Evolutionary conservation across 2,329 filamentous ascomycete species (phyloP).

Genomic region (Dichotomopilus funicola): DNA sequence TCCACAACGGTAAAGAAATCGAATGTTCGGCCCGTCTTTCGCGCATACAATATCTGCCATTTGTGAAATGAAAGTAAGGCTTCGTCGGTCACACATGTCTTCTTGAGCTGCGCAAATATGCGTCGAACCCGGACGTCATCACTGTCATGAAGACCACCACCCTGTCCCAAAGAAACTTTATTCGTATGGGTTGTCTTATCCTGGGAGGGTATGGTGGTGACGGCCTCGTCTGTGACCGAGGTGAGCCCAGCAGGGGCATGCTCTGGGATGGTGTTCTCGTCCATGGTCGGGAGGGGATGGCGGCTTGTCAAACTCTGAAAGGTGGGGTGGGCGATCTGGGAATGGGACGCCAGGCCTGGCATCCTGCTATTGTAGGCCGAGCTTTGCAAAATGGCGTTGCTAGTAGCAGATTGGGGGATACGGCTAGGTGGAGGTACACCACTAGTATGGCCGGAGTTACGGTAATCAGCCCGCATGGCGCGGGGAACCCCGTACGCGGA

Average conservation of each 20-base stretch:
- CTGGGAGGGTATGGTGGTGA: neutral
- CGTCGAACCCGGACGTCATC: conserved; percentile 38
- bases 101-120: conserved; percentile 42
- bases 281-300: neutral
- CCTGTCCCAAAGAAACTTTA: neutral
- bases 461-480: conserved; percentile 3
- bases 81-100: conserved; percentile 41
- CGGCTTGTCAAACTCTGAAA: neutral
- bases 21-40: conserved; percentile 32
- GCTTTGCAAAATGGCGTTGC: conserved; percentile 18
- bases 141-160: neutral
- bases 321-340: neutral
- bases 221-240: neutral
- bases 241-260: neutral
- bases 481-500: conserved; percentile 17
- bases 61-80: conserved; percentile 41
- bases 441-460: neutral
- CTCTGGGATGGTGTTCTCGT: neutral
- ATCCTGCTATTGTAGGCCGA: neutral
- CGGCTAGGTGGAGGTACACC: conserved; percentile 1
- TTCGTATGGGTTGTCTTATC: neutral
- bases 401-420: conserved; percentile 22
- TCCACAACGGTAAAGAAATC: conserved; percentile 34
- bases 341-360: too few species aligned
- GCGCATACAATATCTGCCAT: conserved; percentile 47